Evolutionary conservation across 2,329 filamentous ascomycete species (phyloP), one percentile per base, ranked within the genome.

Genomic region (Penicillium aurantiogriseum): DNA sequence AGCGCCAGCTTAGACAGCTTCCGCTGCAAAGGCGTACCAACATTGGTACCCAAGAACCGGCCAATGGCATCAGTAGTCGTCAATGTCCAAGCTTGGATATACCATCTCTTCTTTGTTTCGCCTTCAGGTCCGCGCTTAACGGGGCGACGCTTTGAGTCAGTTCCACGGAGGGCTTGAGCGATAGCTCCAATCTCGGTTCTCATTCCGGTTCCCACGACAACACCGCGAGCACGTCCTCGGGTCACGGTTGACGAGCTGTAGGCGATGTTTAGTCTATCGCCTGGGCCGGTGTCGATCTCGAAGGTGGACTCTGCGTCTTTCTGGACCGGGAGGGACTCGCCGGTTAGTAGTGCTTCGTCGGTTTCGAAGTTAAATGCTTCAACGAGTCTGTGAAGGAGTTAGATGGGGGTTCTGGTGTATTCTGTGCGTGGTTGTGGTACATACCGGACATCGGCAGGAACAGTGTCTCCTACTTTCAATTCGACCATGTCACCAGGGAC

Each of bases 351-450:
- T 13, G 84, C 82, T 68, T 87, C 85, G 61, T 95, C 90, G 58
- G 88, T 89, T 60, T 89, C 88, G 60, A 92, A 79, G 71, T 93
- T 92, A 74, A 92, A 85, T 48, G 82, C 76, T 68, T 84, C 82
- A 46, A 83, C 74, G 39, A 81, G 51, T 79, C 79, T 57, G 74
- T 11, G 7, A 29, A 33, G 9, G 1, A 3, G 27, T 57, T 47
- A 60, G 31, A 5, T 25, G 2, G 13, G 5, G 10, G 7, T 19
- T 39, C 8, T 27, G 7, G 1, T 15, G 11, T 15, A 21, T 23
- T 31, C 2, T 23, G 5, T 19, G 19, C 4, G 13, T 25, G 4
- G 13, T 31, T 27, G 27, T 11, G n/a, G 0, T 23, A 58, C 69
- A 80, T 83, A 74, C 67, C 83, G 76, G 46, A 86, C 68, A 69